Conservation (phyloP, 345 rosid species). For the Eutrema japonicum region DNA sequence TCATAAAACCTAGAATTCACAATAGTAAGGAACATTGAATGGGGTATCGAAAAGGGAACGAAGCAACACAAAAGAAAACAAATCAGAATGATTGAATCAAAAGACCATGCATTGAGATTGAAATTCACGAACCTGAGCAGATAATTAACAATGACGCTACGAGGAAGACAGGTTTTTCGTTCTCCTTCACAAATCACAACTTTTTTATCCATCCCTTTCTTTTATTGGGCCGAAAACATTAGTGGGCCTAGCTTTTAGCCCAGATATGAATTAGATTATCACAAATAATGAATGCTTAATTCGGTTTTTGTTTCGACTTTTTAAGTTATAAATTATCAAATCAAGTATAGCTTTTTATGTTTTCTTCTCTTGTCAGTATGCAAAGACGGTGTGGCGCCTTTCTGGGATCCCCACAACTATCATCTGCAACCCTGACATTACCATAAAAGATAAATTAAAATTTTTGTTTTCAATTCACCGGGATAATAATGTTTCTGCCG, state of each 20-base stretch:
- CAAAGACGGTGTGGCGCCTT: too few relatives aligned
- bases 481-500: too few relatives aligned
- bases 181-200: conserved; percentile 11
- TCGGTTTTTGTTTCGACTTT: too few relatives aligned
- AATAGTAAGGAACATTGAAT: neutral
- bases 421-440: too few relatives aligned
- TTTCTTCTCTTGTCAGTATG: too few relatives aligned
- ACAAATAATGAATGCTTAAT: neutral
- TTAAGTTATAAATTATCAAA: too few relatives aligned
- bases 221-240: neutral
- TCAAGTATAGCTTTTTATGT: too few relatives aligned
- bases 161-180: conserved; percentile 7
- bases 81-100: neutral
- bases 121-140: conserved; percentile 37
- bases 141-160: conserved; percentile 22
- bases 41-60: neutral
- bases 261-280: neutral
- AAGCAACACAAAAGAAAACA: neutral
- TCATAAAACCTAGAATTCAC: conserved; percentile 20
- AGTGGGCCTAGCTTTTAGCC: neutral
- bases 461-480: too few relatives aligned
- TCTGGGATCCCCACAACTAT: too few relatives aligned
- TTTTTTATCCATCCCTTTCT: neutral
- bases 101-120: conserved; percentile 26
- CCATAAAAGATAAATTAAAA: too few relatives aligned